Evolutionary conservation across 2,329 filamentous ascomycete species (phyloP), one percentile per base, ranked within the genome.

Genomic region (Botrytis cinerea): DNA sequence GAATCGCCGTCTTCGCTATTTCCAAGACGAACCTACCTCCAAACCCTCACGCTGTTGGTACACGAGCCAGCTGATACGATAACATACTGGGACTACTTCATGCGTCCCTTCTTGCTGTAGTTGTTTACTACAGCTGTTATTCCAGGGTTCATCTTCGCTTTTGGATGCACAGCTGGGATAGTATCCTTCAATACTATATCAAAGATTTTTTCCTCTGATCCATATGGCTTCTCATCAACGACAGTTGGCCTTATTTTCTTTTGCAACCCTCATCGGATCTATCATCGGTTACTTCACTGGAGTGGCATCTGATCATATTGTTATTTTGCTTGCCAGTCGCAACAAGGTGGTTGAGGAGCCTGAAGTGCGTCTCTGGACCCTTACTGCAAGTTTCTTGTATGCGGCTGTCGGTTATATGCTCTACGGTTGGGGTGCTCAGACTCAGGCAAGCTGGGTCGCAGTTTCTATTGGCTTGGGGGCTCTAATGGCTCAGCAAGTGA

Each of bases 401-500:
- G 81, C 78, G 1, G 80, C 77, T 0, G 70, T 81, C 8, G 82
- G 82, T 0, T 83, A 83, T 71, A 80, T 83, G 66, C 76, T 81
- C 46, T 84, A 83, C 71, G 82, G 82, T 62, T 83, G 82, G 82
- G 81, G 80, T 25, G 82, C 82, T 1, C 79, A 81, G 51, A 79
- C 51, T 32, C 22, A 57, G 28, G 38, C 67, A 45, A 40, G 81
- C 35, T 83, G 82, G 82, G 79, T 82, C 60, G 77, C 79, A 3
- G 79, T 83, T 45, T 81, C 81, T 0, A 77, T 83, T 35, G 81
- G 80, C 0, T 75, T 83, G 2, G 82, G 81, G 43, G 81, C 78
- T 54, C 81, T 84, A 80, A 83, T 83, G 66, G 81, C 82, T 10
- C 82, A 84, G 54, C 83, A 84, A 74, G 82, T 84, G 7, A 80